These are phyloP conservation scores for Fusarium sp. DNA, from an alignment of 2,329 filamentous ascomycete species.

Conservation along the genomic window DNA sequence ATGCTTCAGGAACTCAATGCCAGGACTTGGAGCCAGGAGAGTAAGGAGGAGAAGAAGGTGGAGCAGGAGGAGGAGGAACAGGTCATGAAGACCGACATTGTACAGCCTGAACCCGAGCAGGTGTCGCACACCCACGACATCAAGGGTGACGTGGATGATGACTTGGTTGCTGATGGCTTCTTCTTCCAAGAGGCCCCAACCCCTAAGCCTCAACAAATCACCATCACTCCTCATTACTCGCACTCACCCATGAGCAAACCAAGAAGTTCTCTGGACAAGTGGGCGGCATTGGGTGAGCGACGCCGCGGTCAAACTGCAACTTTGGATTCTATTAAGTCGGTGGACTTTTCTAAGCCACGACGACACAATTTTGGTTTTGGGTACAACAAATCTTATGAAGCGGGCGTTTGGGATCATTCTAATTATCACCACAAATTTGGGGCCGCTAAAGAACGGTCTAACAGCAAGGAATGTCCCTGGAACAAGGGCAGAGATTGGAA, in stretches of 20 bases:
- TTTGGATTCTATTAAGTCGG: slow-evolving; percentile 60
- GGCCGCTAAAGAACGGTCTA: slow-evolving; percentile 52
- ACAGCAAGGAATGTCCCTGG: slow-evolving; percentile 62
- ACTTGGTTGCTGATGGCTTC: slow-evolving; percentile 74
- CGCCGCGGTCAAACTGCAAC: slow-evolving; percentile 70
- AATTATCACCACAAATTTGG: slow-evolving; percentile 46
- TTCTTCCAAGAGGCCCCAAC: slow-evolving; percentile 74
- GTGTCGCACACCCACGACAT: slow-evolving; percentile 45
- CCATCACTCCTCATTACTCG: slow-evolving; percentile 63
- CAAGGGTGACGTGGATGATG: slow-evolving; percentile 66
- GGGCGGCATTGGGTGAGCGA: slow-evolving; percentile 86
- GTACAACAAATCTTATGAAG: slow-evolving; percentile 59
- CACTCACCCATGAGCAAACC: slow-evolving; percentile 73
- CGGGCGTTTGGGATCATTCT: slow-evolving; percentile 59
- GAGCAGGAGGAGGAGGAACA: slow-evolving; percentile 33
- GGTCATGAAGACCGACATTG: slow-evolving; percentile 31
- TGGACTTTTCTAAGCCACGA: slow-evolving; percentile 56
- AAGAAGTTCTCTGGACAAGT: slow-evolving; percentile 76
- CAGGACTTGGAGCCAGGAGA: slow-evolving; percentile 82
- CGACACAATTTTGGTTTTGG: slow-evolving; percentile 58
- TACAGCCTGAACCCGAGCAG: slow-evolving; percentile 22
- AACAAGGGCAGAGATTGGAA: slow-evolving; percentile 68
- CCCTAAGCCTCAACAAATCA: slow-evolving; percentile 47
- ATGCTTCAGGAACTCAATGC: slow-evolving; percentile 73
- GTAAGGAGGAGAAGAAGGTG: slow-evolving; percentile 52